Evolutionary conservation across 192 early-diverging fungal genomes (phyloP), one percentile per base, ranked within the genome.

Genomic region (Backusella mclennaniae): DNA sequence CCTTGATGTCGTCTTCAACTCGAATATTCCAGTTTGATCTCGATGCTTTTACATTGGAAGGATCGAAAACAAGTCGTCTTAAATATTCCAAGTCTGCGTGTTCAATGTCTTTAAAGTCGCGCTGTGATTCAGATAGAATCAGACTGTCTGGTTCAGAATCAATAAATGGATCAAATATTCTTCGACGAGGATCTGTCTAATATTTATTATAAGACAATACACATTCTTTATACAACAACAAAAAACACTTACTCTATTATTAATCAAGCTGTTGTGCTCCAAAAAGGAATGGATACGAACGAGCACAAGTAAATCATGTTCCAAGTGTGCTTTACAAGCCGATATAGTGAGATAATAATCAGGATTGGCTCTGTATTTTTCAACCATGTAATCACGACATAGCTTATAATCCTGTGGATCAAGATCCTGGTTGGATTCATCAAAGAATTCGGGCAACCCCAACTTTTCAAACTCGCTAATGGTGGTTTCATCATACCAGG

Each of bases 241-340:
- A 36, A 31, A 15, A 1, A 0, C 14, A 71, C 41, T 31, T 80
- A 95, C 94, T 89, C 97, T 97, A 85, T 95, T 96, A 85, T 99
- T 99, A 78, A 99, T 95, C 21, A 99, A 82, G 0, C 94, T 95
- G 94, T 95, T 96, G 77, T 95, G 93, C 84, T 99, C 98, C 42
- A 99, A 83, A 73, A 99, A 97, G 1, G 96, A 93, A 82, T 99
- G 98, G 6, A 99, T 93, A 49, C 97, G 87, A 77, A 98, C 94
- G 56, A 99, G 93, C 1, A 93, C 91, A 77, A 96, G 95, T 8
- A 98, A 92, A 85, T 99, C 98, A 7, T 96, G 96, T 4, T 93
- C 94, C 77, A 98, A 85, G 83, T 97, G 96, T 41, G 96, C 85
- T 44, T 96, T 88, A 84, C 96, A 97, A 3, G 98, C 96, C 6